Conservation (phyloP, 2,329 filamentous ascomycete species). For the Sclerotinia trifoliorum region DNA sequence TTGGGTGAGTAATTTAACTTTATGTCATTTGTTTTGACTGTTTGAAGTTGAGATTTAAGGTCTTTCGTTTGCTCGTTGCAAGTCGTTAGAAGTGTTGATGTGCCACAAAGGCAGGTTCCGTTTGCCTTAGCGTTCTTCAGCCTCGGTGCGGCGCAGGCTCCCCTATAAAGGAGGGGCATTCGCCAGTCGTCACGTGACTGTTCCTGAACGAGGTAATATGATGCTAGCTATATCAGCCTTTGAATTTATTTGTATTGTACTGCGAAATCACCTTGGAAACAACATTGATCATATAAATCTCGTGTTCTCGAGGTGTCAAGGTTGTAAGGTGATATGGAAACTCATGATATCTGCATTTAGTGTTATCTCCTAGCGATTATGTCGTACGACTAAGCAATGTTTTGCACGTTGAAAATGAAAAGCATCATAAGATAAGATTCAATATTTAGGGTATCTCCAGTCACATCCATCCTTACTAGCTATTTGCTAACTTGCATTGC, state of each 20-base stretch:
- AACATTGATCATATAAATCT: not conserved
- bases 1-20: not conserved
- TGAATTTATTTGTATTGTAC: too few relatives aligned
- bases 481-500: constrained; percentile 16
- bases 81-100: constrained; percentile 13
- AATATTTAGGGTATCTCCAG: constrained; percentile 30
- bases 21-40: not conserved
- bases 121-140: constrained; percentile 5
- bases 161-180: too few relatives aligned
- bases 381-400: not conserved
- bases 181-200: too few relatives aligned
- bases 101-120: constrained; percentile 18
- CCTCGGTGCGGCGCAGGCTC: constrained; percentile 17
- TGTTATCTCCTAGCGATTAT: not conserved
- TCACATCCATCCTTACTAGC: constrained; percentile 29
- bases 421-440: constrained; percentile 5
- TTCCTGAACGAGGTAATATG: too few relatives aligned
- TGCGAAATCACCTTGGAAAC: too few relatives aligned
- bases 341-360: not conserved
- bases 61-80: constrained; percentile 3
- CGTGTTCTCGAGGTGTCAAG: not conserved
- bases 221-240: too few relatives aligned
- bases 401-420: constrained; percentile 3
- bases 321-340: not conserved
- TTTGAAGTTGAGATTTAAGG: constrained; percentile 12